Base-by-base conservation (phyloP, 2,329 filamentous ascomycete species). In the Neoarthrinium moseri region DNA sequence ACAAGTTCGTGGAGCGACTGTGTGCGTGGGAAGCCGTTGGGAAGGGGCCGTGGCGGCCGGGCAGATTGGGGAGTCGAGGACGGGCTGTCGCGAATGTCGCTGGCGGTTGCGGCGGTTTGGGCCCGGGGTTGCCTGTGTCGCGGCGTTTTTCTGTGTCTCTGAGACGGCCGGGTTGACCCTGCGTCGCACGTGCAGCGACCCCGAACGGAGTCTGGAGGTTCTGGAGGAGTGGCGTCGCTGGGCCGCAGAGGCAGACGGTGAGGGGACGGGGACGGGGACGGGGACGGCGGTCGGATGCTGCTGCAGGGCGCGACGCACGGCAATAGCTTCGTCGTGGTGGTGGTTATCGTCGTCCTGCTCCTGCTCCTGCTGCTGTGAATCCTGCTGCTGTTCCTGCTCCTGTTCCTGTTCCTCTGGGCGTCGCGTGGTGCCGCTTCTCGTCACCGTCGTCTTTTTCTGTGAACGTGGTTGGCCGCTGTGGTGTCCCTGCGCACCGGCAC, bases 21-120 rank as follows among this genome's bases (percentile, higher is more conserved):
- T 51, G 40, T 29, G 54, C 58, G 61, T 61, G 55, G 43, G 62
- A 64, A 65, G 62, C 62, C 62, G 62, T 65, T 62, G 54, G 58
- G 48, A 50, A 44, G 29, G 17, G 21, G 32, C 32, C 41, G 41
- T 26, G 30, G 21, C 41, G 41, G 41, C 41, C 15, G 23, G 37
- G 6, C n/a, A n/a, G n/a, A n/a, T n/a, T n/a, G n/a, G 20, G 22
- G 21, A 18, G 13, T 17, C 36, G 23, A 22, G 20, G 23, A 39
- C 7, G 20, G 48, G n/a, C n/a, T n/a, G n/a, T n/a, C 30, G 38
- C 18, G 40, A 17, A 48, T 49, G 48, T 48, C 43, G 47, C 43
- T 48, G 51, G 47, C 15, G 15, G 48, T 35, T 48, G 51, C 33
- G 18, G 45, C 27, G 23, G 17, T 18, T 36, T 22, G 26, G 26